Evolutionary conservation across 1,284 basidiomycete genomes (phyloP).

Genomic region (Polyporus tsugae): DNA sequence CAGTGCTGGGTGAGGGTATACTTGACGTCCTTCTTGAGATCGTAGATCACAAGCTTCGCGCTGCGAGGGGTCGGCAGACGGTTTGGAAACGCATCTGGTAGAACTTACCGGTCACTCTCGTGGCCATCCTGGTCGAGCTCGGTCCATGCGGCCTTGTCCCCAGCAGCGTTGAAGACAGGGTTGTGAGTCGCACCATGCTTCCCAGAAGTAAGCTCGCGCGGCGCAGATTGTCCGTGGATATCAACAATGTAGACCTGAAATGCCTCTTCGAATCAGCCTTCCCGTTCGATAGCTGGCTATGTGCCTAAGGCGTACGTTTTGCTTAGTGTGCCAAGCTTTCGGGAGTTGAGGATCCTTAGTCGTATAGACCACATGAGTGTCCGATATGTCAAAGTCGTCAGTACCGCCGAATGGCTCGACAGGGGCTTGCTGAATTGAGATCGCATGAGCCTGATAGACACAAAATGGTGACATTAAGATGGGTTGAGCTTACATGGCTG

Average conservation of each 20-base stretch:
- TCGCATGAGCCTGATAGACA: background rate
- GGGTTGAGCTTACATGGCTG: conserved; percentile 58
- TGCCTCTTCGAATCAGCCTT: background rate
- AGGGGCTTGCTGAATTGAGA: conserved; percentile 60
- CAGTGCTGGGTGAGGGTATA: conserved; percentile 81
- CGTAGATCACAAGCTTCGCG: conserved; percentile 81
- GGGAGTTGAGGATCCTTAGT: conserved; percentile 82
- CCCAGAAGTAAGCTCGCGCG: conserved; percentile 79
- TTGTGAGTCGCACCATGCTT: conserved; percentile 82
- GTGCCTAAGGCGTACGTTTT: conserved; percentile 59
- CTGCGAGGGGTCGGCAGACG: conserved; percentile 45
- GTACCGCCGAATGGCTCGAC: conserved; percentile 86
- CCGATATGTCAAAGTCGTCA: conserved; percentile 81
- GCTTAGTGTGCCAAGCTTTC: conserved; percentile 81
- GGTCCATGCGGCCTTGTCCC: conserved; percentile 84
- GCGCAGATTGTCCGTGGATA: conserved; percentile 55
- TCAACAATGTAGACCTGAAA: conserved; percentile 71
- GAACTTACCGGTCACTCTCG: conserved; percentile 76
- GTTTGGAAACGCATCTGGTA: background rate
- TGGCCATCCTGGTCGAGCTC: conserved; percentile 89
- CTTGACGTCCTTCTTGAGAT: conserved; percentile 69
- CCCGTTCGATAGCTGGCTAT: background rate
- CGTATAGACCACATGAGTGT: conserved; percentile 79
- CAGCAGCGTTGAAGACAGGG: conserved; percentile 73
- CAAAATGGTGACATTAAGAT: background rate